Evolutionary conservation across 805 yeast species (phyloP).

Genomic region (Myxozyma geophila): DNA sequence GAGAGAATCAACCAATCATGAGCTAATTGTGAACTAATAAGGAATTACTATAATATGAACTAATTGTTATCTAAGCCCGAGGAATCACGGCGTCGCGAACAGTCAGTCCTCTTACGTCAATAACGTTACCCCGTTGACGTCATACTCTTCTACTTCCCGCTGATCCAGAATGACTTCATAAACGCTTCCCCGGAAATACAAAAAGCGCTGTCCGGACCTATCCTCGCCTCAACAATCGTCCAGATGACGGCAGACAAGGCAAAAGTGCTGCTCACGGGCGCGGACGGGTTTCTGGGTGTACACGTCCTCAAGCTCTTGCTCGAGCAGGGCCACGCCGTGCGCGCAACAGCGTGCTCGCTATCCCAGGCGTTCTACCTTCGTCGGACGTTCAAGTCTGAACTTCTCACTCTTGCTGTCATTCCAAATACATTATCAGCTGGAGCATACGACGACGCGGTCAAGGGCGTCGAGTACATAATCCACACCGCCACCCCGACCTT

Average conservation of each 20-base stretch:
- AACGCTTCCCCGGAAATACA: too few species aligned
- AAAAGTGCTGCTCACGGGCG: constrained; percentile 54
- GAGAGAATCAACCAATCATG: too few species aligned
- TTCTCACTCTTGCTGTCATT: constrained; percentile 44
- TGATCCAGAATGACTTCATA: too few species aligned
- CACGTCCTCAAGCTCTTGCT: constrained; percentile 50
- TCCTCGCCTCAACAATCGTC: too few species aligned
- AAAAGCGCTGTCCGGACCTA: too few species aligned
- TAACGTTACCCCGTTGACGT: too few species aligned
- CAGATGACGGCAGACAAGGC: neutral
- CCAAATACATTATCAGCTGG: constrained; percentile 44
- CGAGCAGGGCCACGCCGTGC: constrained; percentile 49
- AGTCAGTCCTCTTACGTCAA: too few species aligned
- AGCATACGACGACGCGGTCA: constrained; percentile 56
- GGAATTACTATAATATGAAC: too few species aligned
- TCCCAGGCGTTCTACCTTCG: constrained; percentile 47
- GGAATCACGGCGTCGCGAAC: too few species aligned
- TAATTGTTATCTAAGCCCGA: too few species aligned
- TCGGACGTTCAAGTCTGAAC: constrained; percentile 42
- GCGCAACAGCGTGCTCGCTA: constrained; percentile 53
- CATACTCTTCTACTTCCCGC: too few species aligned
- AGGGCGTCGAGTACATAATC: constrained; percentile 45
- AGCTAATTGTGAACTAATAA: too few species aligned
- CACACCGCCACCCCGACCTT: constrained; percentile 51
- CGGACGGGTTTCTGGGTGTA: constrained; percentile 56